Base-by-base conservation (phyloP, 2,329 filamentous ascomycete genomes). In the Xylaria sp. region DNA sequence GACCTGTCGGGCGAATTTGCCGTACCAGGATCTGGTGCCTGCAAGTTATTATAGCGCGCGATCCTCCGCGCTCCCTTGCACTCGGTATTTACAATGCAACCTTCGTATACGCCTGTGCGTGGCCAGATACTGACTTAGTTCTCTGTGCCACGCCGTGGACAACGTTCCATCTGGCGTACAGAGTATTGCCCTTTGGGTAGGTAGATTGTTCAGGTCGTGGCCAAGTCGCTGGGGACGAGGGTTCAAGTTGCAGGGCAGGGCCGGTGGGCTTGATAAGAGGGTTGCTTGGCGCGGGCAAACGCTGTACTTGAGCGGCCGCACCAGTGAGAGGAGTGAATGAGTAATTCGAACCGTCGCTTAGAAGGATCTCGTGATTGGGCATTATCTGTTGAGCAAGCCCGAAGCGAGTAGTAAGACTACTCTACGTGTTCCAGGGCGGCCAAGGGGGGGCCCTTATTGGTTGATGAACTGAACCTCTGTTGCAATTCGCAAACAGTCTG, bases 381-480 rank as follows among this genome's bases (percentile, higher is more conserved):
- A 25, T 59, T 37, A 23, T 55, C 41, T 32, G 62, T 67, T 70
- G 55, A 41, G 34, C 13, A 46, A 52, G 50, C 60, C 60, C 59
- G 68, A 64, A 41, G 48, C 15, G 67, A 56, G 48, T 64, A 64
- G 68, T 67, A 67, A 67, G 59, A 67, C 60, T 28, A 41, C 59
- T 63, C 32, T 20, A 34, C 8, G 12, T 37, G 10, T 23, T 50
- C 28, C 37, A 55, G 18, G 25, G 28, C 32, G 37, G 8, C 52
- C 32, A 34, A 20, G 13, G 52, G n/a, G 28, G 9, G 13, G n/a
- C 13, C 13, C 25, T 61, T 44, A 67, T 67, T 67, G 68, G 68
- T 18, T 44, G 55, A 28, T 18, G 61, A 59, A 32, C 64, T 70
- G 51, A 52, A 60, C 25, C 15, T 28, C n/a, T 64, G 64, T 67